Conservation (phyloP, 306 rosid species). For the Glycyrrhiza uralensis region DNA sequence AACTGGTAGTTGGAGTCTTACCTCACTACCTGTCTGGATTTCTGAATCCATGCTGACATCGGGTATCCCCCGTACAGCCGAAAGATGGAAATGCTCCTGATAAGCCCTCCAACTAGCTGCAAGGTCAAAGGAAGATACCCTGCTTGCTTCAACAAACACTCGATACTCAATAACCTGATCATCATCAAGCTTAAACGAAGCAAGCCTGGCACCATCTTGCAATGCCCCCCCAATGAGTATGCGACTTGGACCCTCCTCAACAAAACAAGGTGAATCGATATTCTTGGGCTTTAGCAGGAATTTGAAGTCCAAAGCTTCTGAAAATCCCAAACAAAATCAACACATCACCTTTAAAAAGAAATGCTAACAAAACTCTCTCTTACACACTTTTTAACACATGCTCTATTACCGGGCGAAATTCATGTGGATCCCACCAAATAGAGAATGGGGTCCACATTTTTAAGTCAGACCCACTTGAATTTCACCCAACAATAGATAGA, state of each 20-base stretch:
- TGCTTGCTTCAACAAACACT: conserved; percentile 74
- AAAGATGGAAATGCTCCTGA: conserved; percentile 67
- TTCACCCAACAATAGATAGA: too few species aligned
- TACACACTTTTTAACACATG: too few species aligned
- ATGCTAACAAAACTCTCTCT: too few species aligned
- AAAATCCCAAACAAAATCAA: conserved; percentile 29
- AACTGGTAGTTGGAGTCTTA: conserved; percentile 19
- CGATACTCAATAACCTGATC: conserved; percentile 67
- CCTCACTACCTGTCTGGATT: conserved; percentile 59
- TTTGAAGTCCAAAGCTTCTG: conserved; percentile 90
- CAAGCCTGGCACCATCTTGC: conserved; percentile 80
- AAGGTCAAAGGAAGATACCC: conserved; percentile 90
- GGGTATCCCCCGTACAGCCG: conserved; percentile 88
- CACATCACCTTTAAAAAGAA: too few species aligned
- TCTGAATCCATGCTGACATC: conserved; percentile 78
- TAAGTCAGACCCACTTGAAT: too few species aligned
- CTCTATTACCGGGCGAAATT: too few species aligned
- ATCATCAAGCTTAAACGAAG: conserved; percentile 58
- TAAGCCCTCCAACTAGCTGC: conserved; percentile 99
- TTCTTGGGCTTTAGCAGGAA: conserved; percentile 81
- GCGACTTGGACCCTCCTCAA: conserved; percentile 90
- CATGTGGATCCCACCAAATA: too few species aligned
- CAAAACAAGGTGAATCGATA: conserved; percentile 50
- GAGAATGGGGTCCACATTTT: too few species aligned
- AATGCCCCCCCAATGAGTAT: conserved; percentile 69